Base-by-base conservation (phyloP, 768 basidiomycete species). In the Nevesoporus exiguus region DNA sequence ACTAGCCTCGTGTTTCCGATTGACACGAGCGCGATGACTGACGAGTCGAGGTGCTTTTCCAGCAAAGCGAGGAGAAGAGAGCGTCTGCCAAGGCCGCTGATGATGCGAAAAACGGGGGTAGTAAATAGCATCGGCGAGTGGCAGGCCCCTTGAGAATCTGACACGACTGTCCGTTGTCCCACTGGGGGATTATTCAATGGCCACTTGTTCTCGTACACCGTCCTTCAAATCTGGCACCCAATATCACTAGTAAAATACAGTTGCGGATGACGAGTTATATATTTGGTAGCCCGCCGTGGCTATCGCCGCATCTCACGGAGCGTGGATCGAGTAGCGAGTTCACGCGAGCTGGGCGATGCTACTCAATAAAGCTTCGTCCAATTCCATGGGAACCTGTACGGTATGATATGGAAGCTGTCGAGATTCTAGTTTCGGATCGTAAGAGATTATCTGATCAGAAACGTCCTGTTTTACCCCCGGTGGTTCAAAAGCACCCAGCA, bases 31-130 rank as follows among this genome's bases (percentile, higher is more conserved):
- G 2, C 13, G 31, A 47, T 46, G 30, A 24, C 57, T 54, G 49
- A 67, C 39, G 2, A 21, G 14, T 3, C 52, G 37, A 33, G 42
- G 53, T 15, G 24, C 41, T 37, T 42, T 30, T 48, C 34, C 58
- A 84, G 82, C 81, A 82, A 76, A 81, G 78, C 52, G 79, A 83
- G 2, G 82, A 82, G 31, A 73, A 76, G 53, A 77, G 74, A 67
- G 70, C n/a, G n/a, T n/a, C 67, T 22, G 66, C 69, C 29, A 68
- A 65, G 8, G 54, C 62, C 6, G 57, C 59, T 47, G 66, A 54
- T 48, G 40, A 31, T 21, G 25, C 25, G 25, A 60, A 60, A 56
- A 41, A 51, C 37, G 58, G 55, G 25, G 15, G 21, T 22, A 22
- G 30, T 52, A 79, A 80, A 72, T 80, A 73, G 72, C 66, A 61